These are phyloP conservation scores for Arxiozyma bovina DNA, from an alignment of 1,139 yeast species.

Conservation along the genomic window DNA sequence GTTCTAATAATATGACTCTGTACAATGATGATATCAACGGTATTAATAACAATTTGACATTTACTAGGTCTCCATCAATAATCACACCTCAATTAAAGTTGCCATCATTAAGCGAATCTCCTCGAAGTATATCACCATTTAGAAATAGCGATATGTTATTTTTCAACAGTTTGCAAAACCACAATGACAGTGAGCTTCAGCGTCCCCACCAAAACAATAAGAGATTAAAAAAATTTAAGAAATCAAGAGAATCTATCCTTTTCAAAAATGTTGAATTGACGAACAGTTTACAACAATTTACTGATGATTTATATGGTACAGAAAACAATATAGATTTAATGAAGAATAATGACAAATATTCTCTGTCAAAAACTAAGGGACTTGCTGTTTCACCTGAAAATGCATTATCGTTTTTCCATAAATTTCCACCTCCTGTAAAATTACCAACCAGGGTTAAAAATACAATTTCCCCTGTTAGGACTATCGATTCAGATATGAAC, in stretches of 20 bases:
- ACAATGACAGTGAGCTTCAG: conserved; percentile 2
- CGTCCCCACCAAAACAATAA: conserved; percentile 2
- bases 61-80: conserved; percentile 2
- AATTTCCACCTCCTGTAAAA: conserved; percentile 6
- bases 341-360: background rate
- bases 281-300: conserved; percentile 29
- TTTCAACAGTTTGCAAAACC: background rate
- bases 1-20: background rate
- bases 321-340: conserved; percentile 14
- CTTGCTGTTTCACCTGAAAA: background rate
- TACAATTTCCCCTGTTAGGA: conserved; percentile 2
- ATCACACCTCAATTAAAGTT: background rate
- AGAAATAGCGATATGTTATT: background rate
- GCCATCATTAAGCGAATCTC: background rate
- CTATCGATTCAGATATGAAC: background rate
- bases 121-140: background rate
- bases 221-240: conserved; percentile 21
- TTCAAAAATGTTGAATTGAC: conserved; percentile 27
- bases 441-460: conserved; percentile 2
- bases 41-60: conserved; percentile 1
- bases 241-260: conserved; percentile 27
- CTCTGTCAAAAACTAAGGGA: background rate
- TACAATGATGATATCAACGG: conserved; percentile 1
- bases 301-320: conserved; percentile 30
- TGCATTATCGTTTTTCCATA: conserved; percentile 4